phyloP scores from a whole-genome alignment of 441 rosid species.

The Kokia cookei region DNA sequence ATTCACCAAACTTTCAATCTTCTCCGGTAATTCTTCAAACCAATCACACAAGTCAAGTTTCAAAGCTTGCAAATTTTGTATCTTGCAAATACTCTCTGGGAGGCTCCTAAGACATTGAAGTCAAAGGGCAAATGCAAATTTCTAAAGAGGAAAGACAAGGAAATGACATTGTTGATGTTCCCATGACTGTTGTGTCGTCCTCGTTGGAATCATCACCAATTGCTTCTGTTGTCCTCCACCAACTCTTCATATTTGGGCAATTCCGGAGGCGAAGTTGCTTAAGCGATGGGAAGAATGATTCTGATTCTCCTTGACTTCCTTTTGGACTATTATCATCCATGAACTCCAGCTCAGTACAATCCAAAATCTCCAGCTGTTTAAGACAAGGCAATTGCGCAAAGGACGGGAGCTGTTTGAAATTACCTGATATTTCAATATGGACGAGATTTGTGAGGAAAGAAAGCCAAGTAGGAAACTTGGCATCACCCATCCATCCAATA shows the following conservation, averaged over 20 bases:
- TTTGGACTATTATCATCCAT: neutral
- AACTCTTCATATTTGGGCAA: neutral
- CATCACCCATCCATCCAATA: neutral
- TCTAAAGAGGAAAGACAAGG: neutral
- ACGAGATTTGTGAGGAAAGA: neutral
- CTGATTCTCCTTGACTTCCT: neutral
- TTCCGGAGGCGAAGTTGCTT: fast-evolving
- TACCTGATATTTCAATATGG: too few relatives aligned
- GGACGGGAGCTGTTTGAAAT: neutral
- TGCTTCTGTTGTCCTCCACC: neutral
- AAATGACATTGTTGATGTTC: neutral
- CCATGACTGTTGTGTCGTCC: neutral
- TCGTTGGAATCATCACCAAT: neutral
- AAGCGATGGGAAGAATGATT: neutral
- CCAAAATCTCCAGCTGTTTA: fast-evolving
- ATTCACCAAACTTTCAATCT: neutral
- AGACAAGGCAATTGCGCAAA: neutral
- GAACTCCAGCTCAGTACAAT: neutral
- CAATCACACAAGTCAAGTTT: neutral
- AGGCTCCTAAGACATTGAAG: neutral
- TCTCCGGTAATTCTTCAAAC: neutral
- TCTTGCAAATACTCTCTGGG: neutral
- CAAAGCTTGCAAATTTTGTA: neutral
- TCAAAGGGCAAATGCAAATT: neutral
- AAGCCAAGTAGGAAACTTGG: neutral